Evolutionary conservation across 495 filamentous ascomycete species (phyloP), one percentile per base, ranked within the genome.

Genomic region (Penicillium tannophilum): DNA sequence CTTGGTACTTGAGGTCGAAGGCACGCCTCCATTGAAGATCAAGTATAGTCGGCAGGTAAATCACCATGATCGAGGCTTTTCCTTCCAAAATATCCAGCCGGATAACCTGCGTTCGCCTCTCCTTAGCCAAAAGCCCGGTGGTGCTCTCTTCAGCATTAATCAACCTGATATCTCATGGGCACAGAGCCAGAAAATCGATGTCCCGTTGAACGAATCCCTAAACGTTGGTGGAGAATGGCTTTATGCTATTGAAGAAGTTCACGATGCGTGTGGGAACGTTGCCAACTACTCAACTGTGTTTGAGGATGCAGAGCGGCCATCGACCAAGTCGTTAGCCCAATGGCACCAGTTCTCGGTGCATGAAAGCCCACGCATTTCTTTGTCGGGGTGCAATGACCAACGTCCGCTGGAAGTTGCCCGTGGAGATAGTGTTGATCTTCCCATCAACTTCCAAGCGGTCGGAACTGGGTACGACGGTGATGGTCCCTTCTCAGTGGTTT

Each of bases 81-180:
- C 91, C 54, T 89, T 93, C 63, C 91, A 97, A 66, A 93, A 90
- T 61, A 88, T 98, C 24, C 92, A 96, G 55, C 91, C 94, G 0
- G 93, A 97, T 49, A 89, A 90, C 52, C 84, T 92, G 64, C 79
- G 83, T 11, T 93, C 92, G 7, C 93, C 92, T 0, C 73, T 96
- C 36, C 63, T 86, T 24, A 79, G 75, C 56, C 77, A 81, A 56
- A 78, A 75, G 59, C 82, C 73, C 5, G 82, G 84, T 11, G 76
- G 78, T 36, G 80, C 78, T 12, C 68, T 92, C 24, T 75, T 83
- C 16, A 83, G 78, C 42, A 68, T 76, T 42, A 68, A 76, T 46
- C 70, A 78, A 43, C 81, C 84, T 9, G 81, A 87, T 52, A 77
- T 93, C 51, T 84, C 86, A 9, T 98, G 94, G 94, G 90, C 91